Base-by-base conservation (phyloP, 2,329 filamentous ascomycete species). In the Pseudopyricularia javanii region DNA sequence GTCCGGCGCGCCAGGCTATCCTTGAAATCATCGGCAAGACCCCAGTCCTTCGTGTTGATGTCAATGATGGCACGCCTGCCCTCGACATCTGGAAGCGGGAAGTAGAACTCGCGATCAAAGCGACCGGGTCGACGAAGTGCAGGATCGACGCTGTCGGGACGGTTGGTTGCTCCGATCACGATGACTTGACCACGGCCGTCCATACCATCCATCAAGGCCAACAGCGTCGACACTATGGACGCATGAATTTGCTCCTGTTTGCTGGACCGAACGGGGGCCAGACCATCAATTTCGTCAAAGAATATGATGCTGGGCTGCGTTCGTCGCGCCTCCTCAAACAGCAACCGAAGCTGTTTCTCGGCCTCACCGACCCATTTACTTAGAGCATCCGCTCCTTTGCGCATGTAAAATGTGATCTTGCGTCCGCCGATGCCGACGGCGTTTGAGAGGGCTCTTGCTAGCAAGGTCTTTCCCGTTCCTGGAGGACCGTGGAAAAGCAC, bases 321-420 rank as follows among this genome's bases (percentile, higher is more conserved):
- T 66, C 90, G 93, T 56, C 91, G 80, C 15, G 93, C 93, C 68
- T 98, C 93, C 61, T 97, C 93, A 58, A 98, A 98, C 5, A 98
- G 76, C 54, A 97, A 72, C 47, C 93, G 84, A 52, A 98, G 79
- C 65, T 98, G 93, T 68, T 91, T 86, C 70, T 98, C 93, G 9
- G 94, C 93, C 69, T 98, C 93, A 64, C 93, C 93, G 51, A 98
- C 93, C 93, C 93, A 98, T 70, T 98, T 98, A 68, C 91, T 96
- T 56, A 98, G 74, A 15, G 91, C 91, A 76, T 98, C 93, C 24
- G 93, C 94, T 64, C 93, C 94, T 69, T 98, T 98, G 56, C 93
- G 86, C 93, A 98, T 98, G 69, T 97, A 98, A 62, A 98, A 98
- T 0, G 91, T 97, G 57, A 98, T 93, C 66, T 97, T 97, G 59